phyloP scores from a whole-genome alignment of 2,329 filamentous ascomycete genomes.

The Trichoderma guizhouense region DNA sequence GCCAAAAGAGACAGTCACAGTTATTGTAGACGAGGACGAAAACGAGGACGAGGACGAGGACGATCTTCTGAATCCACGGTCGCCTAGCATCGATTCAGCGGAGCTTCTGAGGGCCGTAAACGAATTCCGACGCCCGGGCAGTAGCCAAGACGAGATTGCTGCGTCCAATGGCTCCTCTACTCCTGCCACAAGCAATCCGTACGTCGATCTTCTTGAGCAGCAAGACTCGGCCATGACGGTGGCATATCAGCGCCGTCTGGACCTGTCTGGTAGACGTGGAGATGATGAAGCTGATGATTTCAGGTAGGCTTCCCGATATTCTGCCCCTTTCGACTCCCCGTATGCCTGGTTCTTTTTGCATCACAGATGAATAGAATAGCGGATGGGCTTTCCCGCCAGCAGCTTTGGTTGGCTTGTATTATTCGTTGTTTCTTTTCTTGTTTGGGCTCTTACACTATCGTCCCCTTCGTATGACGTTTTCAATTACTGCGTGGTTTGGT shows the following conservation, averaged over 20 bases:
- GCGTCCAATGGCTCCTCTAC: constrained; percentile 18
- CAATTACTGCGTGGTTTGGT: not conserved
- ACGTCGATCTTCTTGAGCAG: constrained; percentile 30
- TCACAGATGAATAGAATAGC: not conserved
- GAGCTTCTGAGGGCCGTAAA: not conserved
- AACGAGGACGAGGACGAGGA: not conserved
- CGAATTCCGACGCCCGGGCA: not conserved
- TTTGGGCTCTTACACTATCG: not conserved
- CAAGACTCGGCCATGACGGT: constrained; percentile 31
- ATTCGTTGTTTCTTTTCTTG: not conserved
- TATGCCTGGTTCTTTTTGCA: not conserved
- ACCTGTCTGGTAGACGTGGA: constrained; percentile 22
- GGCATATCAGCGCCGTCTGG: constrained; percentile 30
- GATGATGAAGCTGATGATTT: constrained; percentile 31
- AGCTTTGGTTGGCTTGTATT: not conserved
- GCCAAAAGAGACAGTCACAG: not conserved
- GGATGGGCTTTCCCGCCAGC: not conserved
- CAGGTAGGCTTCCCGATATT: constrained; percentile 26
- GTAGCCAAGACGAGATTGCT: not conserved
- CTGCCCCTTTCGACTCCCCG: not conserved
- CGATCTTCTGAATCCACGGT: constrained; percentile 8
- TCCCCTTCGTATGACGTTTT: not conserved
- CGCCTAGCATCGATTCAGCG: not conserved
- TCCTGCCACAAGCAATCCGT: constrained; percentile 28
- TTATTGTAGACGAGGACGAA: not conserved